Percentiles rank a stretch among this genome's conserved stretches.
phyloP scores from a whole-genome alignment of 2,329 filamentous ascomycete species.

The Simplicillium aogashimaense region DNA sequence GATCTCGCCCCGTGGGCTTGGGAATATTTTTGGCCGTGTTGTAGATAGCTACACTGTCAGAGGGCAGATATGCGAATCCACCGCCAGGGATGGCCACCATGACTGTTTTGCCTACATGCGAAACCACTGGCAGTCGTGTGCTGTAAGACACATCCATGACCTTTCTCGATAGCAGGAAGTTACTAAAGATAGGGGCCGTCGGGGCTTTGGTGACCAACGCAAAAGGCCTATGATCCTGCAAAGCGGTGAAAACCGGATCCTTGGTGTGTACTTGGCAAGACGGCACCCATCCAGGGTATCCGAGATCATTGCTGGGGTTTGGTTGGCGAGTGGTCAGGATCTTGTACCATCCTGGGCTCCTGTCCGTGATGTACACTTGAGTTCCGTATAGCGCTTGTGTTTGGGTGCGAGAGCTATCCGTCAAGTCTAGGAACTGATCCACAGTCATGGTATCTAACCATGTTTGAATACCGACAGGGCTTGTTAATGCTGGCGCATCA shows the following conservation, averaged over 20 bases:
- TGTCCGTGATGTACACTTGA: neutral
- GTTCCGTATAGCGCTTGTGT: constrained; percentile 2
- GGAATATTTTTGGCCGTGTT: neutral
- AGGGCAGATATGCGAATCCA: neutral
- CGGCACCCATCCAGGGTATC: constrained; percentile 3
- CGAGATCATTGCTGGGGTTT: neutral
- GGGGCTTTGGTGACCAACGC: constrained; percentile 1
- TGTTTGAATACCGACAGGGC: neutral
- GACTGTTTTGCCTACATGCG: neutral
- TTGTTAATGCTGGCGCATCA: constrained; percentile 1
- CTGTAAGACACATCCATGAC: constrained; percentile 1
- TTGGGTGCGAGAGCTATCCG: neutral
- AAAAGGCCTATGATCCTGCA: constrained; percentile 1
- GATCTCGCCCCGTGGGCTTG: constrained; percentile 1
- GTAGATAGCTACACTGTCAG: neutral
- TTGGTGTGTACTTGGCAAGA: neutral
- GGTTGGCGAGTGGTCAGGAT: neutral
- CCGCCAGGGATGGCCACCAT: neutral
- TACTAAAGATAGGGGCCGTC: neutral
- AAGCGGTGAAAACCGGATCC: neutral
- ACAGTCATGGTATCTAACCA: constrained; percentile 1
- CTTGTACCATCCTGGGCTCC: neutral
- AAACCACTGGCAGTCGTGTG: neutral
- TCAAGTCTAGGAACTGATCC: constrained; percentile 1
- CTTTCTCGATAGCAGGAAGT: neutral